phyloP scores from a whole-genome alignment of 805 yeast species.

The Starmerella scarabaei region DNA sequence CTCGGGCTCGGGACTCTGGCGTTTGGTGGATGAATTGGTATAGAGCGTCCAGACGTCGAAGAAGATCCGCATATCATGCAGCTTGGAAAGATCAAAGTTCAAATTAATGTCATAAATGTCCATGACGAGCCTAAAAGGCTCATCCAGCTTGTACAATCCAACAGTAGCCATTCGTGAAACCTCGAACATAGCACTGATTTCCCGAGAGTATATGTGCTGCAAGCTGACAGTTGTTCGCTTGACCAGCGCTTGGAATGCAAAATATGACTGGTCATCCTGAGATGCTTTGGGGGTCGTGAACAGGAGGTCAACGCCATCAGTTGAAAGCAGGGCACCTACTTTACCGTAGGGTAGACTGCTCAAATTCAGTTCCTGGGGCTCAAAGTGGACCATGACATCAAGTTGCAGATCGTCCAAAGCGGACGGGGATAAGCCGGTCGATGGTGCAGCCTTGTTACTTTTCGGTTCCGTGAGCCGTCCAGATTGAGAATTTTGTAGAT shows the following conservation, averaged over 20 bases:
- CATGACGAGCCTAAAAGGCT: conserved; percentile 30
- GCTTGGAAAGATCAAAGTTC: conserved; percentile 65
- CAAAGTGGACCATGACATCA: conserved; percentile 36
- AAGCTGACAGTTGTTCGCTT: conserved; percentile 54
- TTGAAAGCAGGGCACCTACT: conserved; percentile 72
- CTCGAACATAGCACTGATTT: conserved; percentile 48
- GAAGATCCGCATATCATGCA: conserved; percentile 75
- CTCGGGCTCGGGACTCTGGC: not conserved
- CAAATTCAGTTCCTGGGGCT: conserved; percentile 58
- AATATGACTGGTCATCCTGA: conserved; percentile 22
- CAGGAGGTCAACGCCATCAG: conserved; percentile 54
- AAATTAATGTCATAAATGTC: conserved; percentile 38
- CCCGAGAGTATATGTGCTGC: conserved; percentile 85
- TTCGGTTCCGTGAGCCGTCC: not conserved
- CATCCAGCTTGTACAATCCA: conserved; percentile 6
- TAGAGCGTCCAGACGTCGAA: conserved; percentile 20
- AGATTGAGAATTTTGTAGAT: not conserved
- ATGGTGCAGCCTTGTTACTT: not conserved
- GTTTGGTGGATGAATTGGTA: not conserved
- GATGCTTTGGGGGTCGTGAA: conserved; percentile 25
- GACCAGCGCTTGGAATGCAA: conserved; percentile 38
- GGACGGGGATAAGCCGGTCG: not conserved
- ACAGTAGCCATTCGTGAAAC: conserved; percentile 3
- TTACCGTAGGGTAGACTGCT: conserved; percentile 93
- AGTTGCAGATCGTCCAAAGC: conserved; percentile 6